These are phyloP conservation scores for Colletotrichum sp. DNA, from an alignment of 2,329 filamentous ascomycete species.

Conservation along the genomic window DNA sequence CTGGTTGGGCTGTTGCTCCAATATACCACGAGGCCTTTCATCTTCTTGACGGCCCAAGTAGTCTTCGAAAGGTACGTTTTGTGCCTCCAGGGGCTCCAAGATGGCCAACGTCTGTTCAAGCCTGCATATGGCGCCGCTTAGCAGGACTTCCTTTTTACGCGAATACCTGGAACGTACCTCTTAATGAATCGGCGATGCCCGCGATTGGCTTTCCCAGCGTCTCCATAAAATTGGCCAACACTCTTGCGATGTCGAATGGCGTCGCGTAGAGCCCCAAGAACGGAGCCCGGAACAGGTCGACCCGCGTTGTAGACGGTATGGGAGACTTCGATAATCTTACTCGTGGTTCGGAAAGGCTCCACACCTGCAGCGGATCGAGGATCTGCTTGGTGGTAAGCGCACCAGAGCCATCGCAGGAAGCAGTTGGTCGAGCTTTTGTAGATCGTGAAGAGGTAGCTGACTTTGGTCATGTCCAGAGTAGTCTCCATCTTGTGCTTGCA, in stretches of 20 bases:
- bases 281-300: neutral
- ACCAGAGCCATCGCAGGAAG: neutral
- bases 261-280: neutral
- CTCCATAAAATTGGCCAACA: neutral
- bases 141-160: rapidly evolving
- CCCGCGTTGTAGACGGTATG: rapidly evolving
- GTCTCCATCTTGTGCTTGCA: neutral
- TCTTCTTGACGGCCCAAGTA: neutral
- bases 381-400: neutral
- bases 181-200: neutral
- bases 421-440: neutral
- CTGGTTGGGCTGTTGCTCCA: neutral
- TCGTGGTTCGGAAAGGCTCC: rapidly evolving
- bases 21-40: rapidly evolving
- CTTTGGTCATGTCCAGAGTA: neutral
- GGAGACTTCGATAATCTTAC: neutral
- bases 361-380: neutral
- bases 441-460: neutral
- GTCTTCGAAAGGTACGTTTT: neutral
- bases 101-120: neutral
- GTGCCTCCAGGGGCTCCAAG: neutral
- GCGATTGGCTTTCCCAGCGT: rapidly evolving
- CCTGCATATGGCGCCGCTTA: rapidly evolving
- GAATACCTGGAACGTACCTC: neutral
- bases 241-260: neutral